These are phyloP conservation scores for Aspergillus sergii DNA, from an alignment of 2,329 filamentous ascomycete genomes.

Conservation along the genomic window DNA sequence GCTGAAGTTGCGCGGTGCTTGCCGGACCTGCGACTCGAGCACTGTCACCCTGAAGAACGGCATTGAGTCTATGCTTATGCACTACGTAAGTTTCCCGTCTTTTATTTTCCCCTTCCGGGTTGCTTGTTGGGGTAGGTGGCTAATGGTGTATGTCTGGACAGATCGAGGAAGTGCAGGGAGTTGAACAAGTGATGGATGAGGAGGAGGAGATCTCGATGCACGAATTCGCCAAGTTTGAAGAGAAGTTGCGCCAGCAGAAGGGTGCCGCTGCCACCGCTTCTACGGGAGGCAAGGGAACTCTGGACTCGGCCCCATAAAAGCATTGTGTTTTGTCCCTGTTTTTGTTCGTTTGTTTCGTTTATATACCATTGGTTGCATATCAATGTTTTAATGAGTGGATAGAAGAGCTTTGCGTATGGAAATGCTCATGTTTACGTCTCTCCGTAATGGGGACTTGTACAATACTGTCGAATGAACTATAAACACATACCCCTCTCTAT, in stretches of 20 bases:
- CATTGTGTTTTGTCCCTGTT: not conserved
- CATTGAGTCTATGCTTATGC: conserved; percentile 98
- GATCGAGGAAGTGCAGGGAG: conserved; percentile 94
- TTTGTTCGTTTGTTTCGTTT: conserved; percentile 6
- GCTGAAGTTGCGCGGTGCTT: conserved; percentile 87
- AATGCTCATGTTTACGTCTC: not conserved
- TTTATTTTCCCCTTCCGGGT: not conserved
- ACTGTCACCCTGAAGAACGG: conserved; percentile 97
- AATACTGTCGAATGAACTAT: not conserved
- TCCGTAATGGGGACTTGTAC: conserved; percentile 1
- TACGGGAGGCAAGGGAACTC: conserved; percentile 53
- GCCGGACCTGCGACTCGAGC: conserved; percentile 93
- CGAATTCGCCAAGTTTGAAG: conserved; percentile 94
- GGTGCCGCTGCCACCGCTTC: conserved; percentile 54
- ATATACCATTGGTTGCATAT: conserved; percentile 10
- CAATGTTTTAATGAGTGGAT: conserved; percentile 6
- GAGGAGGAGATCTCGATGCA: conserved; percentile 85
- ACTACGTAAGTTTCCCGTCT: conserved; percentile 67
- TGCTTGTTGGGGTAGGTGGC: conserved; percentile 4
- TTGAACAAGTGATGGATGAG: conserved; percentile 85
- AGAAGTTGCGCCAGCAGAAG: conserved; percentile 69
- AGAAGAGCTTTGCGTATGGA: conserved; percentile 2
- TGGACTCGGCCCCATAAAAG: conserved; percentile 52
- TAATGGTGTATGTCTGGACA: conserved; percentile 44
- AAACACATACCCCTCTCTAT: not conserved